Evolutionary conservation across 352 stramenopile genomes (phyloP).

Genomic region (Phytophthora tentaculata): DNA sequence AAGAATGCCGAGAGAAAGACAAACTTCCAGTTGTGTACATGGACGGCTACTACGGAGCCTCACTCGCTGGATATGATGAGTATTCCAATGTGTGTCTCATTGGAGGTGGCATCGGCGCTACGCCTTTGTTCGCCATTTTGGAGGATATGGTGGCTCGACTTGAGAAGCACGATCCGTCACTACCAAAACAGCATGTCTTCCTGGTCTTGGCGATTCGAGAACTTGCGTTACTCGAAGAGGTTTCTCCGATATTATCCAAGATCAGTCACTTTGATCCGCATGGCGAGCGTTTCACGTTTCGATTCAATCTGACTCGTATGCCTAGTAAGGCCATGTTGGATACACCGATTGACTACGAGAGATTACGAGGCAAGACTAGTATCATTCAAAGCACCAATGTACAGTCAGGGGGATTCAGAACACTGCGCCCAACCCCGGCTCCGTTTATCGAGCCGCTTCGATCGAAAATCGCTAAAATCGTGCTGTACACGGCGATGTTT

Average conservation of each 20-base stretch:
- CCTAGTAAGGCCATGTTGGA: conserved; percentile 29
- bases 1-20: conserved; percentile 34
- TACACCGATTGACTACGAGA: conserved; percentile 35
- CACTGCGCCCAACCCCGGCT: conserved; percentile 12
- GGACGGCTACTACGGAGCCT: conserved; percentile 63
- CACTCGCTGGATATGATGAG: conserved; percentile 47
- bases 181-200: conserved; percentile 37
- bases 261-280: conserved; percentile 38
- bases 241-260: conserved; percentile 39
- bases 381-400: not conserved
- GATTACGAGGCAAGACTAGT: conserved; percentile 22
- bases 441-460: conserved; percentile 48
- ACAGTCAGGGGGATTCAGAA: not conserved
- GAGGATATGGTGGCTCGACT: conserved; percentile 51
- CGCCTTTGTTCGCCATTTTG: conserved; percentile 59
- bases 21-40: conserved; percentile 50
- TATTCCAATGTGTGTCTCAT: conserved; percentile 55
- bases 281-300: conserved; percentile 26
- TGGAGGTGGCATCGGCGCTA: conserved; percentile 58
- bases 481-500: conserved; percentile 41
- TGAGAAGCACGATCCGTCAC: conserved; percentile 5
- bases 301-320: conserved; percentile 41
- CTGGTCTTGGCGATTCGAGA: conserved; percentile 55
- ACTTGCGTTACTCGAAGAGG: conserved; percentile 47
- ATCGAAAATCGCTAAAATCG: conserved; percentile 28